Percentiles rank a stretch among this genome's conserved stretches.
phyloP scores from a whole-genome alignment of 2,329 filamentous ascomycete genomes.

The Bipolaris gigantea region DNA sequence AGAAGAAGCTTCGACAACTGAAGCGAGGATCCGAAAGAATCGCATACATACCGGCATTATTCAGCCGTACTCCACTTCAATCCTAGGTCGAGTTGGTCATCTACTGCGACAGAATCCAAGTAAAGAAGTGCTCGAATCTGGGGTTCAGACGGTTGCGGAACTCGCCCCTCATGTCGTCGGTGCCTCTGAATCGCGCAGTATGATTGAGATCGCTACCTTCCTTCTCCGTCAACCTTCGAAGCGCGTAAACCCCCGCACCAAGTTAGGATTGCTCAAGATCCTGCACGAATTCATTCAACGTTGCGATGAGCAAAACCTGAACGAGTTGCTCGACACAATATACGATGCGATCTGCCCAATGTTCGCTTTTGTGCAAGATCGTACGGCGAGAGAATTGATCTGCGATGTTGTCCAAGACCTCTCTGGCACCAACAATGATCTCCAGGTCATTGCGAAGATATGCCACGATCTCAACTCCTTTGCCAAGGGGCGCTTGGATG shows the following conservation, averaged over 20 bases:
- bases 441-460: constrained; percentile 66
- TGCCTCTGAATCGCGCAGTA: constrained; percentile 66
- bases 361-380: constrained; percentile 89
- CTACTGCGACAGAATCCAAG: constrained; percentile 62
- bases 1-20: constrained; percentile 25
- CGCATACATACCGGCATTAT: constrained; percentile 50
- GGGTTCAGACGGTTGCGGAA: constrained; percentile 76
- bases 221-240: constrained; percentile 83
- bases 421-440: constrained; percentile 62
- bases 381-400: constrained; percentile 71
- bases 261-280: constrained; percentile 77
- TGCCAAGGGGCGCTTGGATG: constrained; percentile 70
- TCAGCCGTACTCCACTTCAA: constrained; percentile 66
- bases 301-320: constrained; percentile 59
- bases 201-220: constrained; percentile 79
- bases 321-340: constrained; percentile 63
- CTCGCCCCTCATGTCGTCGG: constrained; percentile 54
- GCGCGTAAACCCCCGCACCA: constrained; percentile 78
- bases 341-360: constrained; percentile 77
- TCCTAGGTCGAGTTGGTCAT: constrained; percentile 59
- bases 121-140: constrained; percentile 76
- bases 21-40: constrained; percentile 60
- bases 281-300: constrained; percentile 78
- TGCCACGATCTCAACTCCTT: constrained; percentile 83
- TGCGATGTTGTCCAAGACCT: constrained; percentile 74